These are phyloP conservation scores for Candida tunisiensis DNA, from an alignment of 1,139 yeast genomes.

Conservation along the genomic window DNA sequence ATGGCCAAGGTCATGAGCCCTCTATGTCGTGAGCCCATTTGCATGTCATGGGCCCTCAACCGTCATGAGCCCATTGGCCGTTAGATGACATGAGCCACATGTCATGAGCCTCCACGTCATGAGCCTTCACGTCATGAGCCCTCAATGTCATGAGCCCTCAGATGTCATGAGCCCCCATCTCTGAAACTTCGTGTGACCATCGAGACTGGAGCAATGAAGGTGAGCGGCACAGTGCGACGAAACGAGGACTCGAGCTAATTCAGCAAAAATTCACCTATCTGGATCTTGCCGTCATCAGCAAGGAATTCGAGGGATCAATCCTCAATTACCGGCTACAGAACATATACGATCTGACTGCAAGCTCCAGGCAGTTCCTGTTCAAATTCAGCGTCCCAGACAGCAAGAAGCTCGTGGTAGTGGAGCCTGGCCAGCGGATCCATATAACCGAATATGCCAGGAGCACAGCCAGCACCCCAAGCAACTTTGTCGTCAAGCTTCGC, in stretches of 20 bases:
- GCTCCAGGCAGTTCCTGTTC: conserved; percentile 56
- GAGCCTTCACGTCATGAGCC: too few species aligned
- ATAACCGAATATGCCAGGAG: conserved; percentile 68
- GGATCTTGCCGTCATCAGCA: conserved; percentile 56
- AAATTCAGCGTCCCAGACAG: conserved; percentile 78
- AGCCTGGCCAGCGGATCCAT: conserved; percentile 76
- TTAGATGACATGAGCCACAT: too few species aligned
- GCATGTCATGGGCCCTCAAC: too few species aligned
- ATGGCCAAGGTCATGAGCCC: too few species aligned
- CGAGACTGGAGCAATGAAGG: neutral
- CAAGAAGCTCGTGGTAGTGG: conserved; percentile 57
- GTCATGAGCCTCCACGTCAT: too few species aligned
- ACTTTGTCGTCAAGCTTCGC: conserved; percentile 70
- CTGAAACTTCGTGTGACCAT: neutral
- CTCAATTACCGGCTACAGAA: conserved; percentile 64
- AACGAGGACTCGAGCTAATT: neutral
- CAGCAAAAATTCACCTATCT: conserved; percentile 78
- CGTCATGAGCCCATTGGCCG: too few species aligned
- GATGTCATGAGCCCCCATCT: neutral
- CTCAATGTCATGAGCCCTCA: too few species aligned
- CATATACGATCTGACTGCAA: conserved; percentile 64
- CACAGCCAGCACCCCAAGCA: conserved; percentile 66
- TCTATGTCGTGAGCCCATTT: too few species aligned
- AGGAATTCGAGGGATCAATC: conserved; percentile 42
- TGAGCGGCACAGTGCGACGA: neutral